Percentiles rank a stretch among this genome's conserved stretches.
Conservation (phyloP, 768 basidiomycete species). For the Pulveroboletus frians region DNA sequence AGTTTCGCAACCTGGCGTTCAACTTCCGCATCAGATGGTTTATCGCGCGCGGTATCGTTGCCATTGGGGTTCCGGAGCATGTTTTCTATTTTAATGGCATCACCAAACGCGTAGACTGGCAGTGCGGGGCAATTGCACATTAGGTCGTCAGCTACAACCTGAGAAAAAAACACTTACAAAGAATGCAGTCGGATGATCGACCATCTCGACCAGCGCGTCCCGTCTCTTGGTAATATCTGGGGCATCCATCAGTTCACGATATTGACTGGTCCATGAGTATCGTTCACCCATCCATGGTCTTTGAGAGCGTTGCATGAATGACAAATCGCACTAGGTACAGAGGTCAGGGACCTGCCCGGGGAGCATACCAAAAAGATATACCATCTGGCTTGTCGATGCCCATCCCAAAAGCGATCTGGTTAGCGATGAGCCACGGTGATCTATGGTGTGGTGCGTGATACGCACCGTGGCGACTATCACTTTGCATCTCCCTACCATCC, state of each 20-base stretch:
- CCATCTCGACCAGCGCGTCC: conserved; percentile 95
- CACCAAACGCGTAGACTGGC: conserved; percentile 61
- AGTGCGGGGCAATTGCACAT: not conserved
- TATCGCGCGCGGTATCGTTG: conserved; percentile 30
- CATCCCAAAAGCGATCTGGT: conserved; percentile 94
- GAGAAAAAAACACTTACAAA: conserved; percentile 52
- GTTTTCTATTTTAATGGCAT: conserved; percentile 48
- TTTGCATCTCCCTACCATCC: conserved; percentile 66
- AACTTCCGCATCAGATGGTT: conserved; percentile 45
- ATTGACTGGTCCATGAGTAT: not conserved
- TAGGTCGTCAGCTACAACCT: not conserved
- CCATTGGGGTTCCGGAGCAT: conserved; percentile 57
- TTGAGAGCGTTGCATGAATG: conserved; percentile 80
- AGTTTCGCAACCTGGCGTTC: conserved; percentile 62
- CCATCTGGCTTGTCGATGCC: conserved; percentile 87
- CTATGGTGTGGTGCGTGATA: not conserved
- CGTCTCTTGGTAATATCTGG: conserved; percentile 90
- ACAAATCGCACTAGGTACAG: conserved; percentile 76
- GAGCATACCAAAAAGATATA: conserved; percentile 25
- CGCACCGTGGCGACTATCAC: conserved; percentile 92
- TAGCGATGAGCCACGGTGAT: conserved; percentile 2
- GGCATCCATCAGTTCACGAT: conserved; percentile 2
- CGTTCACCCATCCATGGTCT: conserved; percentile 74
- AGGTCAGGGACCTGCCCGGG: not conserved
- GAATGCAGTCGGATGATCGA: conserved; percentile 72